Conservation (phyloP, 2,329 filamentous ascomycete genomes). For the Dactylonectria macrodidyma region DNA sequence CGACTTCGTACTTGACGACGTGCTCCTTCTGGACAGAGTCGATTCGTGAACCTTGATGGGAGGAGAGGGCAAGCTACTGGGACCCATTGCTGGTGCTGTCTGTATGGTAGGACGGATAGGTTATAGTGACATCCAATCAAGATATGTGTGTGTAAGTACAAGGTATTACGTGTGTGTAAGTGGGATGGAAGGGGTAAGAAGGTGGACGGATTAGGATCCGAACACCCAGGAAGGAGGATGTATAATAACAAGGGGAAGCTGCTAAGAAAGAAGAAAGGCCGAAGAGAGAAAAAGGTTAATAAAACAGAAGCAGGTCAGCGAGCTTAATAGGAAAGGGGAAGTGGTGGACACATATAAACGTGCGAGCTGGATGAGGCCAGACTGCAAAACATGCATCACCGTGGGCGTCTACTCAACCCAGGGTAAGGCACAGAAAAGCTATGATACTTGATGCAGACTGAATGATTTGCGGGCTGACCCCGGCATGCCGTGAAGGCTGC, state of each 20-base stretch:
- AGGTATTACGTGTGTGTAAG: conserved; percentile 29
- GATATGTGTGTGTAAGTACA: too few species aligned
- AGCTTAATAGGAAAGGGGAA: conserved; percentile 39
- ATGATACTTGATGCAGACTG: too few species aligned
- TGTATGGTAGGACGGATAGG: conserved; percentile 26
- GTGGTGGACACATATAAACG: too few species aligned
- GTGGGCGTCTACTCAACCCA: too few species aligned
- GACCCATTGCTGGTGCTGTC: conserved; percentile 59
- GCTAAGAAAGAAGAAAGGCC: background rate
- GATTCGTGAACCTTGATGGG: conserved; percentile 63
- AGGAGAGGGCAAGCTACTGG: conserved; percentile 64
- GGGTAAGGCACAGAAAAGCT: too few species aligned
- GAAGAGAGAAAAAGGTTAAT: conserved; percentile 6
- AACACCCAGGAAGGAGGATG: conserved; percentile 32
- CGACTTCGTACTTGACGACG: conserved; percentile 60
- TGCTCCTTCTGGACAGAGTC: conserved; percentile 54
- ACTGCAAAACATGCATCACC: too few species aligned
- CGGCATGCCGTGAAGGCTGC: too few species aligned
- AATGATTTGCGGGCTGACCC: too few species aligned
- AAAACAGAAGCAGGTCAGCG: conserved; percentile 31
- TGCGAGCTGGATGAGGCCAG: too few species aligned
- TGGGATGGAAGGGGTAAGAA: conserved; percentile 9
- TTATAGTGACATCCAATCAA: conserved; percentile 23
- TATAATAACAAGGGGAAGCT: conserved; percentile 30
- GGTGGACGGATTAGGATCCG: conserved; percentile 22